Evolutionary conservation across 2,329 filamentous ascomycete genomes (phyloP).

Genomic region (Fusarium pseudocircinatum): DNA sequence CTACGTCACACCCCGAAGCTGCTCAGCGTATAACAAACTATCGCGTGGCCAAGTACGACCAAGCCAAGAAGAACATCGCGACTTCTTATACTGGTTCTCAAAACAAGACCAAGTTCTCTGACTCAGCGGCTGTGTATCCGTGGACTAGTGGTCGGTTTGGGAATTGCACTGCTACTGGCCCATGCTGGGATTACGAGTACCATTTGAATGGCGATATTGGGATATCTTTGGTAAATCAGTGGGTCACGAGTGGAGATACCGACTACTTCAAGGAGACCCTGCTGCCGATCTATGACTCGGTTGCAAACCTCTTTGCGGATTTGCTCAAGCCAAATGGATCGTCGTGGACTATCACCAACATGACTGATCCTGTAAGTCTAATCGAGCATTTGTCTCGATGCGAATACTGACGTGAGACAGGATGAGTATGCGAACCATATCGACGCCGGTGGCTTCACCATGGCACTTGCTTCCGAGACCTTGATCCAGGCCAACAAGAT

Average conservation of each 20-base stretch:
- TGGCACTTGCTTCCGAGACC: background rate
- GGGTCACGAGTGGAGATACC: background rate
- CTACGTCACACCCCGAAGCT: background rate
- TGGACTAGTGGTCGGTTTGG: background rate
- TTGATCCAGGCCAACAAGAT: background rate
- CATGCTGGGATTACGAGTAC: conserved; percentile 9
- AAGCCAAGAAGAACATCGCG: background rate
- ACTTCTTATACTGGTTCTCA: background rate
- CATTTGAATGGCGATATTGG: background rate
- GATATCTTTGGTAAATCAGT: background rate
- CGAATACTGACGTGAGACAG: background rate
- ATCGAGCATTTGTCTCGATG: rapidly evolving
- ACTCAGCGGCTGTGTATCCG: background rate
- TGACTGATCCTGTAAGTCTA: background rate
- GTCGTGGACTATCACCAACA: background rate
- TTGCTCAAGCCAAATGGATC: background rate
- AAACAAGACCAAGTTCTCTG: background rate
- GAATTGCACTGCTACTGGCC: background rate
- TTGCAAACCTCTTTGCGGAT: background rate
- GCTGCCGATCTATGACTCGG: background rate
- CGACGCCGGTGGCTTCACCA: background rate
- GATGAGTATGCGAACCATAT: conserved; percentile 7
- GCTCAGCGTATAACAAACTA: conserved; percentile 8
- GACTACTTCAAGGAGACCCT: background rate
- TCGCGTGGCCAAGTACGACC: background rate